Conservation (phyloP, 2,329 filamentous ascomycete genomes). For the Ophiostoma sp. region DNA sequence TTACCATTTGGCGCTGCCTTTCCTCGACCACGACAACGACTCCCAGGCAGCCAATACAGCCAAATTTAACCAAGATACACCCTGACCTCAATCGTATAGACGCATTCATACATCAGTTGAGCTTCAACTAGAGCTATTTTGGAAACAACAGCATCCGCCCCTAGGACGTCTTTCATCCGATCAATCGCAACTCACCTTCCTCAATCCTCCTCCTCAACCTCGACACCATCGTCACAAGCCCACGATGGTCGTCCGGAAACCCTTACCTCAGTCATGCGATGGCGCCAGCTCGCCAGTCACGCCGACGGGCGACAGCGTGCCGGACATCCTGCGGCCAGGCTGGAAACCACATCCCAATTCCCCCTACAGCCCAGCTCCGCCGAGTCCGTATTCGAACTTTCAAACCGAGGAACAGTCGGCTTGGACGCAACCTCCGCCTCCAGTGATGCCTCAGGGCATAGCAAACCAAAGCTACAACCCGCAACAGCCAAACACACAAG, state of each 20-base stretch:
- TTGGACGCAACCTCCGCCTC: constrained; percentile 35
- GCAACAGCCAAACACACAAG: neutral
- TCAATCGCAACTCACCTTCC: neutral
- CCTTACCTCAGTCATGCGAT: constrained; percentile 39
- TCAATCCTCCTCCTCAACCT: neutral
- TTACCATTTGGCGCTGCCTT: neutral
- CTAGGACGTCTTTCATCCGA: constrained; percentile 1
- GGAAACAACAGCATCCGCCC: neutral
- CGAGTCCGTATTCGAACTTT: constrained; percentile 33
- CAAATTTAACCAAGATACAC: neutral
- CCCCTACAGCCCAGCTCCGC: neutral
- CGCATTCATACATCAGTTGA: neutral
- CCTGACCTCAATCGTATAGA: neutral
- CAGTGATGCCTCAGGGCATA: neutral
- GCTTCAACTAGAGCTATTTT: too few species aligned
- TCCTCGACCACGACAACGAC: neutral
- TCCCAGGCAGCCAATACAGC: neutral
- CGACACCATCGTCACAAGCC: neutral
- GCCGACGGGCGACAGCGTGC: constrained; percentile 31
- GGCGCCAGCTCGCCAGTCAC: constrained; percentile 28
- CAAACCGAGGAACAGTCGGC: constrained; percentile 40
- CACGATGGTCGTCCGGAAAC: constrained; percentile 47
- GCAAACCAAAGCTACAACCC: neutral
- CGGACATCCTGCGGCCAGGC: constrained; percentile 40
- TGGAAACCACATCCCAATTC: constrained; percentile 21